Conservation (phyloP, 371 early-diverging fungal species). For the Coemansia sp. region DNA sequence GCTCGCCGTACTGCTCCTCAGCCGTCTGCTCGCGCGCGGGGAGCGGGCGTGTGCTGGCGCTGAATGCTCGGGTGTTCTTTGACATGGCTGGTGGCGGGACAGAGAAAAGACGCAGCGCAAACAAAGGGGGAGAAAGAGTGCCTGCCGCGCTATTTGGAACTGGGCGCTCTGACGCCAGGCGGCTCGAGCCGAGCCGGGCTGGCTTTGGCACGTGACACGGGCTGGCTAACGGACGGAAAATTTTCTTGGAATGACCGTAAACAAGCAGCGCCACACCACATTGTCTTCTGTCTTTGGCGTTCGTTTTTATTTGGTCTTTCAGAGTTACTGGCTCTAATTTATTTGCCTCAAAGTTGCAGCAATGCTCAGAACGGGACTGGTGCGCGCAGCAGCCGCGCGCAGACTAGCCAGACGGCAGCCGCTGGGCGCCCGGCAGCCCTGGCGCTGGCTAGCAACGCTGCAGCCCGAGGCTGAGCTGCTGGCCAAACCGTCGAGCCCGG, state of each 20-base stretch:
- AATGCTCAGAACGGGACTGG: conserved; percentile 23
- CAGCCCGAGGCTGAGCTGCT: conserved; percentile 11
- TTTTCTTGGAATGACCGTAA: not conserved
- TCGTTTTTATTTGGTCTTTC: not conserved
- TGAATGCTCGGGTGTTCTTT: conserved; percentile 52
- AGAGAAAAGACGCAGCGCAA: not conserved
- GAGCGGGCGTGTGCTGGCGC: conserved; percentile 55
- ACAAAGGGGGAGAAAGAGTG: not conserved
- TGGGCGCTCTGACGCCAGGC: not conserved
- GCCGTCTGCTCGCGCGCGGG: conserved; percentile 70
- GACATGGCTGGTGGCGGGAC: conserved; percentile 1
- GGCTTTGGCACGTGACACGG: no score
- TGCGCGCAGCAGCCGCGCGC: not conserved
- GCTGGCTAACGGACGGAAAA: no score
- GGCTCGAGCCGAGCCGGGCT: not conserved
- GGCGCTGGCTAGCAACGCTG: conserved; percentile 35
- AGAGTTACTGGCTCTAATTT: not conserved
- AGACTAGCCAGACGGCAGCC: not conserved
- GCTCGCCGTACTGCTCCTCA: conserved; percentile 90
- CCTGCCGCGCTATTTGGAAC: not conserved
- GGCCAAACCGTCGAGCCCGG: not conserved
- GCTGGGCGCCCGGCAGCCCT: not conserved
- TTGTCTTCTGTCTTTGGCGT: not conserved
- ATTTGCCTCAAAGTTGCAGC: not conserved
- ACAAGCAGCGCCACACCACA: not conserved